A percentile compares a stretch with the other conserved stretches of the same genome.
Evolutionary conservation across 2,329 filamentous ascomycete genomes (phyloP).

Genomic region (Sclerotinia spermophila): DNA sequence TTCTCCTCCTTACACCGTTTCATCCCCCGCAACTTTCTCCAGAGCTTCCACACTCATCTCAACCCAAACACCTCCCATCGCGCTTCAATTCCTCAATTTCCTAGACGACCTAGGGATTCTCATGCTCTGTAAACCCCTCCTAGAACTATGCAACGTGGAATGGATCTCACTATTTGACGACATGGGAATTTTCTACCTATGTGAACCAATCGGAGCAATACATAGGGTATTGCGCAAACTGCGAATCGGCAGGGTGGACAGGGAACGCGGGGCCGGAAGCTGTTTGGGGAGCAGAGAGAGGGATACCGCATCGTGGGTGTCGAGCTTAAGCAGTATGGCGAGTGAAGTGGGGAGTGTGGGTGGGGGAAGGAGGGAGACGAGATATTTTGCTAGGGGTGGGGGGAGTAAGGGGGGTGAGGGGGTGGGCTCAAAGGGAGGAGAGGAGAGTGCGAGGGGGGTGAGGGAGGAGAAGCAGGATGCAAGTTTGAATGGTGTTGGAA

Average conservation of each 20-base stretch:
- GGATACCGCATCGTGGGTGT: neutral
- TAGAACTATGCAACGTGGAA: slow-evolving; percentile 20
- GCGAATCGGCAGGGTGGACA: neutral
- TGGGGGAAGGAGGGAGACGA: neutral
- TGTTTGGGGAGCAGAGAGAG: neutral
- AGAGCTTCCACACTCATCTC: slow-evolving; percentile 1
- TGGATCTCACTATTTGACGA: slow-evolving; percentile 29
- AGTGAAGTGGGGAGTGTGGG: neutral
- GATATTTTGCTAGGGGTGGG: neutral
- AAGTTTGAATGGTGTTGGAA: neutral
- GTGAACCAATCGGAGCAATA: neutral
- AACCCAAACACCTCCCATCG: neutral
- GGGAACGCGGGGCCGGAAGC: neutral
- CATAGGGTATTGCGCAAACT: neutral
- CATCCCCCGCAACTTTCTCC: neutral
- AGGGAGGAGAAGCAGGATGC: neutral
- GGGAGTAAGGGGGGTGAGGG: neutral
- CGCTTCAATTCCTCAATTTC: slow-evolving; percentile 24
- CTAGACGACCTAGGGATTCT: slow-evolving; percentile 31
- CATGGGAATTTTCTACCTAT: slow-evolving; percentile 23
- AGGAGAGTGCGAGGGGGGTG: neutral
- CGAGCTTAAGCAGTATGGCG: neutral
- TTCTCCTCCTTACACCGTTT: neutral
- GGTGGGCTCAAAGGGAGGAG: neutral
- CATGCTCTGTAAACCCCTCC: slow-evolving; percentile 25